Base-by-base conservation (phyloP, 768 basidiomycete species). In the Leccinum ochraceum region DNA sequence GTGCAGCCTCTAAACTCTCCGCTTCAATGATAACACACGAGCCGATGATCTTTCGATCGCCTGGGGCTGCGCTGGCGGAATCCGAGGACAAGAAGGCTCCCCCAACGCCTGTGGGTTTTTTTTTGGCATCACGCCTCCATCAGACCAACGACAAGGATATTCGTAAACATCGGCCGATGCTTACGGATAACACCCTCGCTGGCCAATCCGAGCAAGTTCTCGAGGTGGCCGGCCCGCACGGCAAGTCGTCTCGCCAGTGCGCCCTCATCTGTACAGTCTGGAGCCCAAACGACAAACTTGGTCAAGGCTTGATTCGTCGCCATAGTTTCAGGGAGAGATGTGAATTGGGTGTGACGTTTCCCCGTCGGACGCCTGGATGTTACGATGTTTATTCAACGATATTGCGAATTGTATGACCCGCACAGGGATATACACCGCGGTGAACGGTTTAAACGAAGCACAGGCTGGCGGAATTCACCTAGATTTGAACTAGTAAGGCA, bases 221-320 rank as follows among this genome's bases (percentile, higher is more conserved):
- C 80, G 13, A 87, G 70, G 69, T 90, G 89, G 46, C 68, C 61
- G 3, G 72, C 57, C 26, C 88, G 78, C 7, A 88, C 86, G 4
- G 78, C 74, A 32, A 86, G 71, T 20, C 89, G 80, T 34, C 78
- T 79, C 26, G 79, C 78, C 32, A 81, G 77, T 1, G 82, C 82
- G 9, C 81, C 86, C 49, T 79, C 77, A 30, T 86, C 84, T 9
- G 81, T 79, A 61, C 79, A 81, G 69, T 91, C 88, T 2, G 88
- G 88, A 2, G 87, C 87, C 64, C 84, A 89, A 39, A 89, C 80
- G 36, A 87, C 68, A 63, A 86, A 86, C 50, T 69, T 74, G 59
- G 56, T 32, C 46, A 63, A 53, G 7, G 44, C n/a, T 59, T 63
- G 55, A 11, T 53, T 54, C 3, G 63, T 60, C 30, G 71, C 48